Percentiles rank a stretch among this genome's conserved stretches.
These are phyloP conservation scores for Psilocybe sp. DNA, from an alignment of 768 basidiomycete species.

Conservation along the genomic window DNA sequence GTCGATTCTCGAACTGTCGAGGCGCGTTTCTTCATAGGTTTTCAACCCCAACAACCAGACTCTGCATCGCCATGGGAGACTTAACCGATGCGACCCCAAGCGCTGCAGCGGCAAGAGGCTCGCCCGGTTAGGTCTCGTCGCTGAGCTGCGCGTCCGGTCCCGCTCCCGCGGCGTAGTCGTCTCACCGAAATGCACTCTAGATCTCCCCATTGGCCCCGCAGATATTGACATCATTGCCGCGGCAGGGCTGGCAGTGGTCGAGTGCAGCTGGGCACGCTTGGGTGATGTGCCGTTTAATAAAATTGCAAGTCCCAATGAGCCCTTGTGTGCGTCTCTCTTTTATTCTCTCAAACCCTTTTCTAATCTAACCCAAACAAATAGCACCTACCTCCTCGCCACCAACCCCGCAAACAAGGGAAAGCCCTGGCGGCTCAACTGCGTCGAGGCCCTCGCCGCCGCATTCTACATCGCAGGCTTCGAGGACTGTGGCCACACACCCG, in stretches of 20 bases:
- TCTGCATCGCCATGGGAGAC: constrained; percentile 98
- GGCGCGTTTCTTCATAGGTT: too few species aligned
- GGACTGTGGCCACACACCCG: constrained; percentile 70
- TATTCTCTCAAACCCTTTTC: background rate
- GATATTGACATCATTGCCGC: constrained; percentile 78
- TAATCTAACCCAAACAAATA: background rate
- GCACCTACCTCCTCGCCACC: constrained; percentile 87
- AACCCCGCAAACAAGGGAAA: constrained; percentile 99
- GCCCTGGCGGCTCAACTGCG: constrained; percentile 94
- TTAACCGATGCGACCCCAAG: constrained; percentile 97
- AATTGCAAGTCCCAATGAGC: constrained; percentile 90
- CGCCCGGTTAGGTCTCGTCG: constrained; percentile 78
- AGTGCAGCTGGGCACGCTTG: constrained; percentile 96
- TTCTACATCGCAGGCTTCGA: constrained; percentile 93
- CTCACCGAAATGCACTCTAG: constrained; percentile 88
- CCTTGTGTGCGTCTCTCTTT: constrained; percentile 60
- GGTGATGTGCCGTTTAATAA: constrained; percentile 95
- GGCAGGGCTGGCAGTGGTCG: constrained; percentile 91
- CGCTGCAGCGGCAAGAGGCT: constrained; percentile 85
- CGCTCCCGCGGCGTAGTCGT: constrained; percentile 91
- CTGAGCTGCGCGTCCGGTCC: constrained; percentile 77
- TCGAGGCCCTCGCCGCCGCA: constrained; percentile 90
- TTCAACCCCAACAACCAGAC: too few species aligned
- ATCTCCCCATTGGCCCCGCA: constrained; percentile 70
- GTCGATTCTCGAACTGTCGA: constrained; percentile 23